Conservation (phyloP, 768 basidiomycete species). For the Mycena galopus region DNA sequence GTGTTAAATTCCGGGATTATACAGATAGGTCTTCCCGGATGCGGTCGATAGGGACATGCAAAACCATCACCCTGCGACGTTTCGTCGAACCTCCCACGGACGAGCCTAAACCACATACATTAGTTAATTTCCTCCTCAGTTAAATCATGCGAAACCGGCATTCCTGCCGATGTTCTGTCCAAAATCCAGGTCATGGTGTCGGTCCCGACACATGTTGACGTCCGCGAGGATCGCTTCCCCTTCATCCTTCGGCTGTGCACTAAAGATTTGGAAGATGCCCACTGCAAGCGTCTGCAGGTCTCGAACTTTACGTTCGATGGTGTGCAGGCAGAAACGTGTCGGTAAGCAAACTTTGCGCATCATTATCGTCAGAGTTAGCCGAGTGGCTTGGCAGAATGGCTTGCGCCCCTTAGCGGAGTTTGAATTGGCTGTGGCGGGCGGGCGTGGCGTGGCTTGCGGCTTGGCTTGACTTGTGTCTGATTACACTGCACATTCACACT, state of each 20-base stretch:
- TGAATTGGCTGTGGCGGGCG: no score
- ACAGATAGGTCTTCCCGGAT: no score
- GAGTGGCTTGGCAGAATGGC: no score
- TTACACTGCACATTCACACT: no score
- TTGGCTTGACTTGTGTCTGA: no score
- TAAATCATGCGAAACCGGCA: conserved; percentile 38
- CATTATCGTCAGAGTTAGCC: background rate
- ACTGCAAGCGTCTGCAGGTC: conserved; percentile 70
- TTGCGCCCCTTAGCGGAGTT: no score
- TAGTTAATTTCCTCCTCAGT: conserved; percentile 60
- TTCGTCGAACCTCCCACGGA: no score
- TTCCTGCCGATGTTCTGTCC: conserved; percentile 67
- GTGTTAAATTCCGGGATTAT: no score
- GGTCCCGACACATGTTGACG: conserved; percentile 66
- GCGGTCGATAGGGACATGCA: no score
- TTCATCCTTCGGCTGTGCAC: conserved; percentile 73
- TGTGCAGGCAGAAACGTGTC: conserved; percentile 74
- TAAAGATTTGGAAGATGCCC: conserved; percentile 59
- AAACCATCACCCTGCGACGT: no score
- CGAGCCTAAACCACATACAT: conserved; percentile 49
- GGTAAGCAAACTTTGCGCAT: conserved; percentile 56
- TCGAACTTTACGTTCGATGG: conserved; percentile 68
- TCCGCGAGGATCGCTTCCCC: conserved; percentile 62
- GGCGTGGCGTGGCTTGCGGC: no score
- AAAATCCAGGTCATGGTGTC: conserved; percentile 76